These are phyloP conservation scores for Spongospora subterranea DNA, from an alignment of 208 protist genomes.

Conservation along the genomic window DNA sequence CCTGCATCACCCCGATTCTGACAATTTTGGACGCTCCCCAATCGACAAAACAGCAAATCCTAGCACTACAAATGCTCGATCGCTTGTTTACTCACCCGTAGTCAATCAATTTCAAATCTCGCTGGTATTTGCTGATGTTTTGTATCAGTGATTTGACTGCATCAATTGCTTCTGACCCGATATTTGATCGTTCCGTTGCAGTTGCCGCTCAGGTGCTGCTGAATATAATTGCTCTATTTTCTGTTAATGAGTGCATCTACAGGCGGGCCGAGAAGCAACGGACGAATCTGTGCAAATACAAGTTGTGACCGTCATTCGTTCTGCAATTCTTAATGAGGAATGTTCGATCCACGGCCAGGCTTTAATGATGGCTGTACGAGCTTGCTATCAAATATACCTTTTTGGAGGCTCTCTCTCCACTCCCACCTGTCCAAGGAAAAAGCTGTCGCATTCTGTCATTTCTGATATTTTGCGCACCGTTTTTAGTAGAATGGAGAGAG, in stretches of 20 bases:
- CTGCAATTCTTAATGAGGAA: conserved; percentile 72
- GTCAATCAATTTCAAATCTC: neutral
- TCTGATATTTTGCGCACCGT: conserved; percentile 60
- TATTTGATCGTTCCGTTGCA: neutral
- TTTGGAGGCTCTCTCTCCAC: conserved; percentile 58
- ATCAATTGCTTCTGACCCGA: neutral
- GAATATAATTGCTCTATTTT: neutral
- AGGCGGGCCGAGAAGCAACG: conserved; percentile 9
- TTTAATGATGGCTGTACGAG: conserved; percentile 75
- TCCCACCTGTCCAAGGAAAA: conserved; percentile 70
- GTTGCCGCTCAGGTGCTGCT: neutral
- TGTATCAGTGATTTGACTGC: neutral
- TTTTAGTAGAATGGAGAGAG: neutral
- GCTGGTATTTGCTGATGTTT: neutral
- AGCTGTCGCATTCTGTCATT: conserved; percentile 76
- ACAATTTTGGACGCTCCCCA: neutral
- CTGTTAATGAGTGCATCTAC: neutral
- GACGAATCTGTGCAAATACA: conserved; percentile 77
- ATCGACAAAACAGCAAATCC: conserved; percentile 21
- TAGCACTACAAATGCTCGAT: neutral
- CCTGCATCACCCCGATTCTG: neutral
- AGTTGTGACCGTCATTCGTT: conserved; percentile 79
- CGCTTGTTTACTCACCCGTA: conserved; percentile 37
- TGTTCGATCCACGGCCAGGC: conserved; percentile 76
- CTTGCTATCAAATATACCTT: conserved; percentile 80